Base-by-base conservation (phyloP, 257 asterid genomes). In the Verbascum thapsus region DNA sequence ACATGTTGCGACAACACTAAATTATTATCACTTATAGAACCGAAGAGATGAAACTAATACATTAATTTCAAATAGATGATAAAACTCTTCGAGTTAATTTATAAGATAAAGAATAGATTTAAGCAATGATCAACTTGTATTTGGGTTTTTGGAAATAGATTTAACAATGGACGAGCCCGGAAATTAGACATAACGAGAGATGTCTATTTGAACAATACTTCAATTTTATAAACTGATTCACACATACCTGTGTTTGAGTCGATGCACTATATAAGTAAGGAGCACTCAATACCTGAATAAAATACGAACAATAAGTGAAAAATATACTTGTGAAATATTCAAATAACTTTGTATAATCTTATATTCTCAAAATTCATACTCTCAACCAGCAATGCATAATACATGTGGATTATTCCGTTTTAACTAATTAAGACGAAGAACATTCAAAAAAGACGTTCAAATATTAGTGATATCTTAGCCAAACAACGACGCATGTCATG, bases 261-360 rank as follows among this genome's bases (percentile, higher is more conserved):
- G 81, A 66, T 16, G 67, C 53, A 53, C 69, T 51, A 60, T 72
- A 68, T n/a, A 85, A 74, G 69, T 82, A 80, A 10, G 94, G 89
- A 58, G 84, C 85, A 61, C 89, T 80, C 74, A 82, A 49, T 23
- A 92, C 97, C 99, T 92, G 75, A 59, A 11, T 65, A 50, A 19
- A 43, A 32, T 13, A 65, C 44, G 55, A 43, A 5, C n/a, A 10
- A 23, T 41, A 7, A 47, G 26, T 3, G 61, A 3, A 32, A 53
- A 51, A 84, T 85, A 34, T 20, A 32, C 19, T 23, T 9, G 15
- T 15, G 17, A 53, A 7, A 16, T 22, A 19, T 18, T 16, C 42
- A 5, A 9, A 51, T n/a, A 32, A 13, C n/a, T 18, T 20, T 12
- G 22, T 32, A n/a, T n/a, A n/a, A n/a, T n/a, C n/a, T n/a, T n/a